Conservation (phyloP, 306 rosid species). For the Rosa rugosa region DNA sequence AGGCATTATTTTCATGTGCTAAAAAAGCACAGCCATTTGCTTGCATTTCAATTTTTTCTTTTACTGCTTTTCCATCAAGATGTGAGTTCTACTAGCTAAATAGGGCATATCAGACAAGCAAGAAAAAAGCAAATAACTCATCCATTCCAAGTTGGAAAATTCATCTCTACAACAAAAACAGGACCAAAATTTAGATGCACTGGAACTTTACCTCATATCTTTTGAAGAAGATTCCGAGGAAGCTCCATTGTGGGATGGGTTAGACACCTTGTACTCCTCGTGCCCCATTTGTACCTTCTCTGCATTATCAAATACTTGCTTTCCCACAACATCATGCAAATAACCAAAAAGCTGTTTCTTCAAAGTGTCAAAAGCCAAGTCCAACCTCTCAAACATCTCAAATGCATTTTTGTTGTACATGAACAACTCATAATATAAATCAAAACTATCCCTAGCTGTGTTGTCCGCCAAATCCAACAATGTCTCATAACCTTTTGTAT, state of each 20-base stretch:
- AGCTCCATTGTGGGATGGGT: background rate
- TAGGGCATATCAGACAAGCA: background rate
- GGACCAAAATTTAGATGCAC: background rate
- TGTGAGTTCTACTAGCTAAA: background rate
- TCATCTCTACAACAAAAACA: background rate
- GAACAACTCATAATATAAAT: background rate
- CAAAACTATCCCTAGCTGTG: background rate
- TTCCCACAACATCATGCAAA: conserved; percentile 9
- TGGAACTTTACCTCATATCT: background rate
- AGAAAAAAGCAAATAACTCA: background rate
- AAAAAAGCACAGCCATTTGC: background rate
- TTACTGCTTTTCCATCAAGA: background rate
- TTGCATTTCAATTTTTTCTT: background rate
- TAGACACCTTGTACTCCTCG: background rate
- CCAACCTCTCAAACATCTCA: conserved; percentile 11
- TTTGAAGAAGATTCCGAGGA: background rate
- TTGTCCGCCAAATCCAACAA: background rate
- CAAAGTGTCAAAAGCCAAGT: background rate
- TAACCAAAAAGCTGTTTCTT: background rate
- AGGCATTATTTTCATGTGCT: background rate
- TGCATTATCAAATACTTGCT: background rate
- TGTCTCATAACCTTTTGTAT: conserved; percentile 4
- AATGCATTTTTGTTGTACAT: background rate
- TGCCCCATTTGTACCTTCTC: background rate
- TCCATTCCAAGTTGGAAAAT: background rate